Percentiles rank a stretch among this genome's conserved stretches.
phyloP scores from a whole-genome alignment of 2,329 filamentous ascomycete species.

The Pseudogymnoascus sp. region DNA sequence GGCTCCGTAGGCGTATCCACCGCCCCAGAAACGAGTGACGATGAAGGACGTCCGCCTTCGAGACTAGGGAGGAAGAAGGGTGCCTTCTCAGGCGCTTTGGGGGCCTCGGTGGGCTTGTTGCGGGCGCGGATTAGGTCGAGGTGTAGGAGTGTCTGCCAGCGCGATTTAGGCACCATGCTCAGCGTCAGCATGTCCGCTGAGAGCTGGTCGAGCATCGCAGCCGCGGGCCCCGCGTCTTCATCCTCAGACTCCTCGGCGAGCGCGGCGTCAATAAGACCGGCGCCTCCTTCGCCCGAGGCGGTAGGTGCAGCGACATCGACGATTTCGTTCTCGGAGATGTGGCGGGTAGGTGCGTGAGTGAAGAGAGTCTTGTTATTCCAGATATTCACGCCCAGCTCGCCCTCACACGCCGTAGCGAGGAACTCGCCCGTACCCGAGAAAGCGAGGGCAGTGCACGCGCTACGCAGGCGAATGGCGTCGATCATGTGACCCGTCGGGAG shows the following conservation, averaged over 20 bases:
- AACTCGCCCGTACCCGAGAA: slow-evolving; percentile 91
- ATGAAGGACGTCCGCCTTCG: slow-evolving; percentile 24
- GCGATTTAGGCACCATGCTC: slow-evolving; percentile 78
- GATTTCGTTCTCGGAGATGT: slow-evolving; percentile 73
- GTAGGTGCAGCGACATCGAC: slow-evolving; percentile 59
- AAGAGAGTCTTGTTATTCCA: slow-evolving; percentile 95
- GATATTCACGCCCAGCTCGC: slow-evolving; percentile 78
- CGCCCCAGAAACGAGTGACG: slow-evolving; percentile 22
- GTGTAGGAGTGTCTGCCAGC: slow-evolving; percentile 91
- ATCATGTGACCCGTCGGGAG: slow-evolving; percentile 91
- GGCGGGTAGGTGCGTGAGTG: slow-evolving; percentile 75
- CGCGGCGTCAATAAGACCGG: slow-evolving; percentile 67
- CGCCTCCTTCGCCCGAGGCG: slow-evolving; percentile 72
- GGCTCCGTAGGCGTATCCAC: slow-evolving; percentile 21
- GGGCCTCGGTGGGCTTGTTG: slow-evolving; percentile 88
- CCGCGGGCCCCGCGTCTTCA: slow-evolving; percentile 46
- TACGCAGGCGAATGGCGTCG: slow-evolving; percentile 75
- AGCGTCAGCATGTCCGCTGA: slow-evolving; percentile 77
- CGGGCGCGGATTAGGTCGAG: slow-evolving; percentile 83
- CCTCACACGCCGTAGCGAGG: slow-evolving; percentile 79
- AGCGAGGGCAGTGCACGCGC: slow-evolving; percentile 72
- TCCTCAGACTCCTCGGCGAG: slow-evolving; percentile 49
- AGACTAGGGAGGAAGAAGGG: slow-evolving; percentile 86
- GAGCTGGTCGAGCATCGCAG: slow-evolving; percentile 64
- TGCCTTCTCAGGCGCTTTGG: slow-evolving; percentile 86